Conservation (phyloP, 148 eudicot genomes). For the Persicaria maculosa region DNA sequence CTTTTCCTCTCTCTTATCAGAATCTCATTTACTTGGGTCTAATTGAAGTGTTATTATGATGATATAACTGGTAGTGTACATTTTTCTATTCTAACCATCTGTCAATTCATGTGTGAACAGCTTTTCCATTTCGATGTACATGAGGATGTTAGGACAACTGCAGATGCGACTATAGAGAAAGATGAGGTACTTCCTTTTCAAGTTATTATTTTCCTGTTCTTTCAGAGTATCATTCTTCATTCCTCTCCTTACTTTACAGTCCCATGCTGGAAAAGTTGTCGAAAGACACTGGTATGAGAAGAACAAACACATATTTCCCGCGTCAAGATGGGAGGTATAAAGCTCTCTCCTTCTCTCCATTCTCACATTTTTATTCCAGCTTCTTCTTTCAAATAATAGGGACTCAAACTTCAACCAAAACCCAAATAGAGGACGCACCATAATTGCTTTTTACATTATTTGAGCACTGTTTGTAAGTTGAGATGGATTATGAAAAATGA, state of each 20-base stretch:
- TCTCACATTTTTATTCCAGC: not conserved
- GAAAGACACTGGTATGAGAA: conserved; percentile 99
- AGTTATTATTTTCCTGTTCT: not conserved
- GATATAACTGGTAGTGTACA: not conserved
- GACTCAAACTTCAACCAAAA: not conserved
- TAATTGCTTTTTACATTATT: too few species aligned
- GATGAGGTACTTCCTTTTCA: conserved; percentile 56
- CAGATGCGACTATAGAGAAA: conserved; percentile 97
- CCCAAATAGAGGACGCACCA: too few species aligned
- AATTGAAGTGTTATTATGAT: not conserved
- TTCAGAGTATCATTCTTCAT: not conserved
- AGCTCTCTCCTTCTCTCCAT: conserved; percentile 13
- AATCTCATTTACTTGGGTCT: not conserved
- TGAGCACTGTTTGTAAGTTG: not conserved
- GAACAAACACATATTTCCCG: conserved; percentile 97
- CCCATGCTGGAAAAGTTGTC: conserved; percentile 98
- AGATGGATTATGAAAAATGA: too few species aligned
- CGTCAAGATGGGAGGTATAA: conserved; percentile 97
- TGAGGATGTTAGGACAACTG: conserved; percentile 94
- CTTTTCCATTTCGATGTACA: conserved; percentile 99
- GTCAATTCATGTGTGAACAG: conserved; percentile 25
- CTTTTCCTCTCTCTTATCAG: not conserved
- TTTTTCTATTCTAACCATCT: not conserved
- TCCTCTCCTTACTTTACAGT: conserved; percentile 38
- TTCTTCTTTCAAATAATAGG: not conserved